These are phyloP conservation scores for Rozella allomycis DNA, from an alignment of 371 early-diverging fungal genomes.

Conservation along the genomic window DNA sequence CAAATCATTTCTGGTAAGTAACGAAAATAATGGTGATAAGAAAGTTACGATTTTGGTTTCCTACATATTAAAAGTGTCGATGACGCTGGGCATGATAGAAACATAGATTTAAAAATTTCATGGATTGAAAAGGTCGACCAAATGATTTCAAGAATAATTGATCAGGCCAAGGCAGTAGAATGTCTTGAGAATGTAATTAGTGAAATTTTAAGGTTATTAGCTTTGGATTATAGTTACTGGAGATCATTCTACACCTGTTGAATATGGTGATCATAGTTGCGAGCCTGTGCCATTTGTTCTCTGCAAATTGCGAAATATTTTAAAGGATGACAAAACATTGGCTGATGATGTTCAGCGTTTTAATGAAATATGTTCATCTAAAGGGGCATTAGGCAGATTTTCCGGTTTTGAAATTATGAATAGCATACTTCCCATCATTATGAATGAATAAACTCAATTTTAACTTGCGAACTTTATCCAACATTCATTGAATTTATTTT, in stretches of 20 bases:
- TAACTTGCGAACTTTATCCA: no score
- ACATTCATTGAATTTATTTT: no score
- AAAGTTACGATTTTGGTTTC: slow-evolving; percentile 21
- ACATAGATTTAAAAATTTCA: slow-evolving; percentile 13
- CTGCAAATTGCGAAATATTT: neutral
- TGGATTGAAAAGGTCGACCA: slow-evolving; percentile 19
- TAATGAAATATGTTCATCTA: no score
- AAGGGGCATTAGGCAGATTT: no score
- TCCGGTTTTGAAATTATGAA: no score
- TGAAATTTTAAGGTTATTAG: slow-evolving; percentile 1
- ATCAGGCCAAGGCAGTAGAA: slow-evolving; percentile 4
- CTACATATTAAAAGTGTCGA: slow-evolving; percentile 31
- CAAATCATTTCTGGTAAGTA: neutral
- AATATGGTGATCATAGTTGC: slow-evolving; percentile 23
- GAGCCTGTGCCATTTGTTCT: slow-evolving; percentile 22
- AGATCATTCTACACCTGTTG: slow-evolving; percentile 26
- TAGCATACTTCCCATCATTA: no score
- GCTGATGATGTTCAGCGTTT: no score
- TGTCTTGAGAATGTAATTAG: slow-evolving; percentile 2
- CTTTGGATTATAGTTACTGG: slow-evolving; percentile 22
- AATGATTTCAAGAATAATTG: slow-evolving; percentile 13
- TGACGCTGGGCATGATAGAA: slow-evolving; percentile 25
- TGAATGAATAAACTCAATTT: no score
- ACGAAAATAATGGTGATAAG: neutral
- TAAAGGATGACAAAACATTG: no score